Base-by-base conservation (phyloP, 2,329 filamentous ascomycete genomes). In the Leptosphaerulina australis region DNA sequence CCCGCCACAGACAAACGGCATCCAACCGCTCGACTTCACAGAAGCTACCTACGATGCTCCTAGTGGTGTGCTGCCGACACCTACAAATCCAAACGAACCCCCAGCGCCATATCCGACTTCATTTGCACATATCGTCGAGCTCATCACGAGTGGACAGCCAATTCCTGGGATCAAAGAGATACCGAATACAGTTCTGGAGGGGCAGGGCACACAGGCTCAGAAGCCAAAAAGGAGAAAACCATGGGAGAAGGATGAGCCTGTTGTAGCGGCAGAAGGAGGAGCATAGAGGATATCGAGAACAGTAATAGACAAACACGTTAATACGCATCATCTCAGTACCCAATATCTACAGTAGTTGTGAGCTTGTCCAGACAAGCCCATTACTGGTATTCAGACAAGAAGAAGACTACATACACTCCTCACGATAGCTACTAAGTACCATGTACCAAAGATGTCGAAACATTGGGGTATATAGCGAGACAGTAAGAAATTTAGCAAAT, bases 161-260 rank as follows among this genome's bases (percentile, higher is more conserved):
- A 88, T 97, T 33, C 91, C 91, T 1, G 92, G 92, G 0, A 95
- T 97, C 65, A 86, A 86, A 60, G 84, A 96, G 56, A 93, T 97
- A 44, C 91, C 92, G 4, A 83, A 90, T 59, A 94, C 87, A 0
- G 78, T 96, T 4, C 78, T 92, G 15, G 80, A 85, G 44, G 87
- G 88, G 4, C 83, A 90, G 53, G 87, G 88, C 53, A 82, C 81
- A 17, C 70, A 78, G 39, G 77, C 79, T 44, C 77, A 75, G n/a
- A 78, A 77, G 17, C 66, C 76, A n/a, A 77, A 73, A 59, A 77
- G 85, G 60, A 79, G 74, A 66, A 88, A 88, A 73, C 92, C 92
- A 1, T 97, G 92, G 92, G 92, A 96, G 76, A 88, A 79, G 62
- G 79, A 83, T 12, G 71, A 70, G 17, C 36, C 46, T 24, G 36